phyloP scores from a whole-genome alignment of 164 flowering plant species.

The Magnolia kwangsiensis region DNA sequence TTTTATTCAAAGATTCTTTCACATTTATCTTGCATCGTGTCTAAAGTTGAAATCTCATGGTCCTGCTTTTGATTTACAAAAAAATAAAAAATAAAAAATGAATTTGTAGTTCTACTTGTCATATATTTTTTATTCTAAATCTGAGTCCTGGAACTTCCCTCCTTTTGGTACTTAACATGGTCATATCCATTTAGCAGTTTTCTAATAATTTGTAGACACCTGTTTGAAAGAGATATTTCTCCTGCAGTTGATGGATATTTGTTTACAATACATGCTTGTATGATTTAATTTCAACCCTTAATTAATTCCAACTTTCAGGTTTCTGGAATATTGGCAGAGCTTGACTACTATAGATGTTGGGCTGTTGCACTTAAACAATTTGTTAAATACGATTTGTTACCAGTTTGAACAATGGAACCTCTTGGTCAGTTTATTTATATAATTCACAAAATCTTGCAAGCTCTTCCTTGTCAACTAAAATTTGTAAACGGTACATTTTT shows the following conservation, averaged over 20 bases:
- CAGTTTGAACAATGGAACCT: constrained; percentile 69
- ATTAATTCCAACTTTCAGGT: constrained; percentile 35
- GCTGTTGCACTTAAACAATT: constrained; percentile 43
- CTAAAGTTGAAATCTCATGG: too few relatives aligned
- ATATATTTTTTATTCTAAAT: too few relatives aligned
- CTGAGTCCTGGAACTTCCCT: too few relatives aligned
- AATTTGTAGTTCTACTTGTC: too few relatives aligned
- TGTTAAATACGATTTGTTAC: constrained; percentile 49
- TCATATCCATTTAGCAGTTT: too few relatives aligned
- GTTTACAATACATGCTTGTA: background rate
- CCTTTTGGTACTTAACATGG: too few relatives aligned
- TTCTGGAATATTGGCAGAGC: constrained; percentile 60
- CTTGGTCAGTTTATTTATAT: constrained; percentile 42
- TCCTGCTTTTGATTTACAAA: too few relatives aligned
- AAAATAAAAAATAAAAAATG: too few relatives aligned
- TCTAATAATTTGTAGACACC: background rate
- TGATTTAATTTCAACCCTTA: background rate
- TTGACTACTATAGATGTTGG: constrained; percentile 83
- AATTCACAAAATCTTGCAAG: background rate
- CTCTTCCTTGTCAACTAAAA: background rate
- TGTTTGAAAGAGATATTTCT: background rate
- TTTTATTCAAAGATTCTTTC: too few relatives aligned
- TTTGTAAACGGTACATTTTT: background rate
- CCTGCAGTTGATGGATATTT: background rate
- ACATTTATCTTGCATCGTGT: too few relatives aligned